Base-by-base conservation (phyloP, 495 filamentous ascomycete genomes). In the Penicillium canescens region DNA sequence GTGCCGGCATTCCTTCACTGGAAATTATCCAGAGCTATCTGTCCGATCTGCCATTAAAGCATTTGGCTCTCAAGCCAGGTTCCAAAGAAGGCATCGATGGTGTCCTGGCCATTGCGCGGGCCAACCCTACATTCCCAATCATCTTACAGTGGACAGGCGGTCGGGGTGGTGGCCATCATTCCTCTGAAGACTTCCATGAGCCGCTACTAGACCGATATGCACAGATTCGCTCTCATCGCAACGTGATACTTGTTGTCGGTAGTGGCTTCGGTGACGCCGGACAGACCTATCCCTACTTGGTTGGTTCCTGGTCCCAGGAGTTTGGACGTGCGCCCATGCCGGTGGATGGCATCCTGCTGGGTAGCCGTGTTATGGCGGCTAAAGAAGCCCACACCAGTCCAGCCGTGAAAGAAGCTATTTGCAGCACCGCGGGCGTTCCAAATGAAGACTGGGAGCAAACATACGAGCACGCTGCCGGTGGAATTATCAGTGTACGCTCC, bases 101-200 rank as follows among this genome's bases (percentile, higher is more conserved):
- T 23, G 90, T 95, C 43, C 88, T 97, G 70, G 93, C 95, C 68
- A 90, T 97, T 62, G 92, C 92, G 43, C 92, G 90, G 65, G 90
- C 91, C 4, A 91, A 94, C 63, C 92, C 92, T 3, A 83, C 78
- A 8, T 97, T 96, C 78, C 92, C 92, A 4, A 82, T 96, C 45
- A 86, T 97, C 31, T 71, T 96, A 39, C 92, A 97, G 63, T 97
- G 92, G 92, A 97, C 92, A 50, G 92, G 92, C 60, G 92, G 92
- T 33, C 85, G 92, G 68, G 92, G 91, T 57, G 92, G 92, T 67
- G 92, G 92, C 37, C 92, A 96, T 73, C 92, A 97, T 70, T 96
- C 91, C 3, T 97, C 86, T 55, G 92, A 96, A 62, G 92, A 97
- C 63, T 96, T 97, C 78, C 92, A 97, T 66, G 83, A 91, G 55